Conservation (phyloP, 2,329 filamentous ascomycete species). For the Exophiala lecanii-corni region DNA sequence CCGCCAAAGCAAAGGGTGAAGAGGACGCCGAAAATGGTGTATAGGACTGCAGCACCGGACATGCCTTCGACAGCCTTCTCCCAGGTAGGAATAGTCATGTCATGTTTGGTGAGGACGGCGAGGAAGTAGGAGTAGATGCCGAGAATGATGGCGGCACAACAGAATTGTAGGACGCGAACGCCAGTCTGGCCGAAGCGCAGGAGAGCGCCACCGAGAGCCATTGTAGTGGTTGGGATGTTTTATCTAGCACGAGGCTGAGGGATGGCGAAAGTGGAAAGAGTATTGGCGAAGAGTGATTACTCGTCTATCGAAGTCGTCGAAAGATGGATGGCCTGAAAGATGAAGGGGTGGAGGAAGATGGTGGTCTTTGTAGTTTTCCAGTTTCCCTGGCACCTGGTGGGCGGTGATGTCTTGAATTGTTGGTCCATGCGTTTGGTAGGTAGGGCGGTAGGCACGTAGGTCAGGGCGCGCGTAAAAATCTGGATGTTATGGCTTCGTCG, state of each 20-base stretch:
- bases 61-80: constrained; percentile 74
- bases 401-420: background rate
- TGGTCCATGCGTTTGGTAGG: constrained; percentile 1
- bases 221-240: constrained; percentile 35
- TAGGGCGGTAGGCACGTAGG: no score
- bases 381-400: no score
- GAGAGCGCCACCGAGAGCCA: constrained; percentile 57
- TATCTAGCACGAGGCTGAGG: no score
- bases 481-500: constrained; percentile 3
- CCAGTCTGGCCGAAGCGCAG: constrained; percentile 67
- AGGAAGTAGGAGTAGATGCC: constrained; percentile 83
- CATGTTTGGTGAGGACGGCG: constrained; percentile 62
- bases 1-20: constrained; percentile 78
- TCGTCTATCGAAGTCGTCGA: background rate
- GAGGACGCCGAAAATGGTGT: constrained; percentile 66
- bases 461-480: no score
- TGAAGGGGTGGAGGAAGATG: background rate
- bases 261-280: background rate
- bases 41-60: constrained; percentile 68
- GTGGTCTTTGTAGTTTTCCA: constrained; percentile 2
- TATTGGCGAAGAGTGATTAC: background rate
- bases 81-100: constrained; percentile 58
- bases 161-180: constrained; percentile 69
- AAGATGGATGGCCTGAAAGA: background rate
- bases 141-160: constrained; percentile 67